Evolutionary conservation across 306 rosid genomes (phyloP).

Genomic region (Hippophae tibetana): DNA sequence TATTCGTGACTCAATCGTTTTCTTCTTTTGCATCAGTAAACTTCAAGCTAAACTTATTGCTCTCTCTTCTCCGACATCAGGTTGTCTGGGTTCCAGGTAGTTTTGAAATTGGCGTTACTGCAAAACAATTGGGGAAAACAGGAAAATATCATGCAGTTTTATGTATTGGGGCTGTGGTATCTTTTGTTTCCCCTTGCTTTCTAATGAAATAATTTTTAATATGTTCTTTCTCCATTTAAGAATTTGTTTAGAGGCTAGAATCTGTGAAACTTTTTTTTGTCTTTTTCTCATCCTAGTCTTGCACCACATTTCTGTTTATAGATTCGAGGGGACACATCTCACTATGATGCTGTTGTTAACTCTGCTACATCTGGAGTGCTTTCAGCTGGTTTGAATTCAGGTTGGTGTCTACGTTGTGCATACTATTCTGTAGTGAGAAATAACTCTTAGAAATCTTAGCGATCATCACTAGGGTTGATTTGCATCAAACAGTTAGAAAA

Average conservation of each 20-base stretch:
- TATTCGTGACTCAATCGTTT: neutral
- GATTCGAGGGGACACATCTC: slow-evolving; percentile 92
- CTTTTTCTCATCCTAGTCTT: neutral
- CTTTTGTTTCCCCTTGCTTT: slow-evolving; percentile 5
- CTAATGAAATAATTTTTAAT: neutral
- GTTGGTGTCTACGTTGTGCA: slow-evolving; percentile 27
- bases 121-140: slow-evolving; percentile 62
- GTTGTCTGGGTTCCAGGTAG: slow-evolving; percentile 98
- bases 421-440: neutral
- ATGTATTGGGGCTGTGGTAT: slow-evolving; percentile 98
- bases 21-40: slow-evolving; percentile 6
- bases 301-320: slow-evolving; percentile 24
- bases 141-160: slow-evolving; percentile 66
- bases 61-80: slow-evolving; percentile 27
- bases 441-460: no score
- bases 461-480: no score
- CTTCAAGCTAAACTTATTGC: slow-evolving; percentile 15
- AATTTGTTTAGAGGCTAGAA: neutral
- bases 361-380: slow-evolving; percentile 92
- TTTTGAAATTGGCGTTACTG: slow-evolving; percentile 81
- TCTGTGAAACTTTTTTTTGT: slow-evolving; percentile 2
- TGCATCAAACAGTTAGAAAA: no score
- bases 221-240: slow-evolving; percentile 6
- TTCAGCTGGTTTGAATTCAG: slow-evolving; percentile 74
- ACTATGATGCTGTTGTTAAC: slow-evolving; percentile 88